Conservation (phyloP, 208 protist species). For the Trichomonas tenax region DNA sequence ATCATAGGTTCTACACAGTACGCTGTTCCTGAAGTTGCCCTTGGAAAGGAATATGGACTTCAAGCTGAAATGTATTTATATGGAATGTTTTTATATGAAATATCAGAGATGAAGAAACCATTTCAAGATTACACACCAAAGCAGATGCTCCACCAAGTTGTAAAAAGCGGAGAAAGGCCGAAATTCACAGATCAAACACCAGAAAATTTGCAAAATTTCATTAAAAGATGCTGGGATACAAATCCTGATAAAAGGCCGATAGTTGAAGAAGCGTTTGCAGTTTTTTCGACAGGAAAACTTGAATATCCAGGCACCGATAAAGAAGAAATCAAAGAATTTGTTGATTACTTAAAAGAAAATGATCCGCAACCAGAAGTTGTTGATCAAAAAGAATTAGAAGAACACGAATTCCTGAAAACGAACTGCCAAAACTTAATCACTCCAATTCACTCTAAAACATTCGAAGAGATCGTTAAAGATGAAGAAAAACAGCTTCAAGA, state of each 20-base stretch:
- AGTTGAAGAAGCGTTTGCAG: neutral
- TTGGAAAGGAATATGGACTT: neutral
- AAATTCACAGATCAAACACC: neutral
- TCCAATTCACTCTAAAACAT: neutral
- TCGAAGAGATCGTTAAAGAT: neutral
- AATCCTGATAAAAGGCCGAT: neutral
- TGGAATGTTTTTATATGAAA: neutral
- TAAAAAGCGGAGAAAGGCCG: neutral
- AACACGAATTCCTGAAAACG: neutral
- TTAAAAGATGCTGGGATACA: neutral
- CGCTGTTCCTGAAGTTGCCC: neutral
- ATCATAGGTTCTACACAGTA: neutral
- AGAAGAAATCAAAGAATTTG: neutral
- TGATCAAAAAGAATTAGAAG: neutral
- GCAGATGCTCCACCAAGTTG: neutral
- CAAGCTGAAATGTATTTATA: neutral
- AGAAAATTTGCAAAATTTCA: neutral
- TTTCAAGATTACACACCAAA: neutral
- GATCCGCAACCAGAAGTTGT: neutral
- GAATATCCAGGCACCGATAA: neutral
- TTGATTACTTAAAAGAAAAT: neutral
- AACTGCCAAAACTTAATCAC: neutral
- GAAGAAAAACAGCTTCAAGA: too few species aligned
- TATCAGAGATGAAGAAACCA: neutral
- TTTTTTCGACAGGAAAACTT: neutral